Base-by-base conservation (phyloP, 371 early-diverging fungal species). In the Modicella reniformis region DNA sequence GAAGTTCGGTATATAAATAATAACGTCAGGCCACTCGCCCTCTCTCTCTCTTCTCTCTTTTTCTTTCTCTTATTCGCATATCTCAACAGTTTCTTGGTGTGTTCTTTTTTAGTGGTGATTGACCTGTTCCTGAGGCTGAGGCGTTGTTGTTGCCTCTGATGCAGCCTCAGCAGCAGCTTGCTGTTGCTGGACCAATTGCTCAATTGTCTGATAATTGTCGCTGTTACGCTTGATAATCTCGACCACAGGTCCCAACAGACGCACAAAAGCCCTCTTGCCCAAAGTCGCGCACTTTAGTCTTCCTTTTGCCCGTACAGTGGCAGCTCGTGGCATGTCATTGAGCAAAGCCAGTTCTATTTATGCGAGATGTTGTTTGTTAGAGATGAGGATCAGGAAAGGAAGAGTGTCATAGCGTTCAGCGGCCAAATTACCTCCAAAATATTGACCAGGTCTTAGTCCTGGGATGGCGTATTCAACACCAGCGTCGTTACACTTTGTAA, bases 171-270 rank as follows among this genome's bases (percentile, higher is more conserved):
- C 55, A 2, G 74, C 40, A 0, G 65, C 62, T 32, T 75, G 75
- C 28, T 75, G 71, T 19, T 74, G 72, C 44, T 79, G 82, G 55
- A 80, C 70, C 55, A 72, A 75, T 37, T 80, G 82, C 25, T 79
- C 80, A 59, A 82, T 80, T 3, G 80, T 82, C 26, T 79, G 80
- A 80, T 97, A 96, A 81, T 94, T 93, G 67, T 84, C 89, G 26
- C 92, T 90, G 81, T 96, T 95, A 59, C 98, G 88, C 80, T 95
- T 92, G 70, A 98, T 85, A 62, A 96, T 95, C 76, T 96, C 95
- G 71, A 94, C 91, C 37, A 95, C 91, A 19, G 97, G 96, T 8
- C 98, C 98, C 7, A 98, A 85, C 54, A 98, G 84, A 37, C 98
- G 89, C 41, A 91, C 92, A 80, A 98, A 98, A 10, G 97, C 95